These are phyloP conservation scores for Rhizophora apiculata DNA, from an alignment of 345 rosid genomes.

Conservation along the genomic window DNA sequence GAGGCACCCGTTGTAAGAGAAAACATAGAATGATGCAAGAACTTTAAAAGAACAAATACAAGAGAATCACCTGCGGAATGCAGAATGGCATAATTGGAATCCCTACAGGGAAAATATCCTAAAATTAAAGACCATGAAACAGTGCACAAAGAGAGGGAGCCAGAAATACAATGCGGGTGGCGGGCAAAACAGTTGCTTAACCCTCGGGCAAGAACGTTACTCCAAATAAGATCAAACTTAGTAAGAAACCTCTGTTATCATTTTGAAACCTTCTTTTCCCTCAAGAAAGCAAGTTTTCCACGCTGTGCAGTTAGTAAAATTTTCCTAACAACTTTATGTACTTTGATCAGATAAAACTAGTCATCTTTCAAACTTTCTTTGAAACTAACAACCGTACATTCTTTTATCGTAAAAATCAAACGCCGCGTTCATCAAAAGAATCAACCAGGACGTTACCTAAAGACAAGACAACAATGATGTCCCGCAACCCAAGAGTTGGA, in stretches of 20 bases:
- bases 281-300: neutral
- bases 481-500: constrained; percentile 96
- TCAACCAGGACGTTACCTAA: constrained; percentile 50
- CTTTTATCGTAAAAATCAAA: neutral
- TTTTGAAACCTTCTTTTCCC: constrained; percentile 2
- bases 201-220: neutral
- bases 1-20: neutral
- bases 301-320: no score
- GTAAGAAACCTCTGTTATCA: neutral
- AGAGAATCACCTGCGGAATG: neutral
- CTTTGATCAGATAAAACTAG: neutral
- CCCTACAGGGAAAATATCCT: neutral
- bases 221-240: neutral
- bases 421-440: neutral
- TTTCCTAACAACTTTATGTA: neutral
- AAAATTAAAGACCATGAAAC: neutral
- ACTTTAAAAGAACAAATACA: neutral
- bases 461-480: constrained; percentile 75
- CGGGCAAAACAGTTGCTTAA: neutral
- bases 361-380: neutral
- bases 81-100: neutral
- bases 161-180: neutral
- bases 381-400: no score
- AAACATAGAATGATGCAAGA: neutral
- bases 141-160: neutral